phyloP scores from a whole-genome alignment of 495 filamentous ascomycete genomes.

The Aspergillus coremiiformis region DNA sequence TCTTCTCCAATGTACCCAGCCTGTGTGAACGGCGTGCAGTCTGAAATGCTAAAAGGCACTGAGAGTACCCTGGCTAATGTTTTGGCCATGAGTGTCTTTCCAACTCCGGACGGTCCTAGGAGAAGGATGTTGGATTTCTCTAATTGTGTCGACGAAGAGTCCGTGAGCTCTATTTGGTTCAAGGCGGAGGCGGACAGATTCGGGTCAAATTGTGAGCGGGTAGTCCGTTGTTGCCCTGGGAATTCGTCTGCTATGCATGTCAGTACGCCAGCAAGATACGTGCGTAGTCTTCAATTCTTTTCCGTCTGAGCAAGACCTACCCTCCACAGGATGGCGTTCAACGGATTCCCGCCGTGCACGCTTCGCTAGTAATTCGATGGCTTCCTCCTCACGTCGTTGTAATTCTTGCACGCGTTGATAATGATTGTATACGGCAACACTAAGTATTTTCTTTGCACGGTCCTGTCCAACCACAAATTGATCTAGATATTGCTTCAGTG shows the following conservation, averaged over 20 bases:
- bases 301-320: conserved; percentile 28
- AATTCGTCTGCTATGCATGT: conserved; percentile 59
- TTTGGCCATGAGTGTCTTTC: conserved; percentile 93
- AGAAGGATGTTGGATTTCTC: conserved; percentile 96
- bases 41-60: conserved; percentile 94
- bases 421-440: conserved; percentile 93
- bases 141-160: conserved; percentile 61
- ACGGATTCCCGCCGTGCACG: conserved; percentile 42
- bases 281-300: background rate
- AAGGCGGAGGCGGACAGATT: conserved; percentile 21
- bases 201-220: conserved; percentile 27
- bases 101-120: conserved; percentile 89
- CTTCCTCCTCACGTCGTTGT: conserved; percentile 67
- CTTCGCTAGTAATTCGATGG: conserved; percentile 52
- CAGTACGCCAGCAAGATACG: background rate
- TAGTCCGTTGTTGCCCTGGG: conserved; percentile 60
- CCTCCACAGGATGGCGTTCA: conserved; percentile 48
- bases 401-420: conserved; percentile 82
- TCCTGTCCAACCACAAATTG: conserved; percentile 96
- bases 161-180: conserved; percentile 37
- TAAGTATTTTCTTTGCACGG: conserved; percentile 89
- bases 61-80: conserved; percentile 71
- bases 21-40: conserved; percentile 95
- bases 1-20: conserved; percentile 97
- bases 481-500: conserved; percentile 85